These are phyloP conservation scores for Endocalyx cinctus DNA, from an alignment of 2,329 filamentous ascomycete species.

Conservation along the genomic window DNA sequence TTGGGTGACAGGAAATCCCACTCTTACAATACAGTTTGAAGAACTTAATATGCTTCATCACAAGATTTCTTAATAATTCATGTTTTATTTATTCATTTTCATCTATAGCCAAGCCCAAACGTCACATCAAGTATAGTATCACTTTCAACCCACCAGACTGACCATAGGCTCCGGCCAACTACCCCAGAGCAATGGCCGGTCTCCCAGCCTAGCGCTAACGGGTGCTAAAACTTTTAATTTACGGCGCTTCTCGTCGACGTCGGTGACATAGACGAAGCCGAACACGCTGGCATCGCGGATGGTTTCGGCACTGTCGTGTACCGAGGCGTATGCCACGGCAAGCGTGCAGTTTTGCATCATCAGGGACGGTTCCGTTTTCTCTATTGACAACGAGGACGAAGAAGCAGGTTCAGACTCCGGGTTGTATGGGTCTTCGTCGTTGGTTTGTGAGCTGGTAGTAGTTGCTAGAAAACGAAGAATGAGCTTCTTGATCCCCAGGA, in stretches of 20 bases:
- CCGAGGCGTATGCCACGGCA: conserved; percentile 74
- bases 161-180: conserved; percentile 82
- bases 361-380: conserved; percentile 60
- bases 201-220: conserved; percentile 74
- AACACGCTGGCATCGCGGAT: conserved; percentile 80
- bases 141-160: conserved; percentile 61
- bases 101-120: too few relatives aligned
- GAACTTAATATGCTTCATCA: too few relatives aligned
- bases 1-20: too few relatives aligned
- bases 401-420: background rate
- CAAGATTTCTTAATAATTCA: too few relatives aligned
- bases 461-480: too few relatives aligned
- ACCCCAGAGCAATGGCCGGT: conserved; percentile 77
- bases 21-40: too few relatives aligned
- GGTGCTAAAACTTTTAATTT: conserved; percentile 80
- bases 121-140: too few relatives aligned
- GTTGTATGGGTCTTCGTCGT: too few relatives aligned
- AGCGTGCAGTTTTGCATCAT: conserved; percentile 77
- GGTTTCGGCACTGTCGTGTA: conserved; percentile 63
- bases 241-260: conserved; percentile 80
- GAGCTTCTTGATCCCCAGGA: conserved; percentile 1
- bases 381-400: conserved; percentile 38
- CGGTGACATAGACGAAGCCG: conserved; percentile 89
- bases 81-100: too few relatives aligned
- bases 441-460: too few relatives aligned